Evolutionary conservation across 2,329 filamentous ascomycete genomes (phyloP).

Genomic region (Ascochyta rabiei): DNA sequence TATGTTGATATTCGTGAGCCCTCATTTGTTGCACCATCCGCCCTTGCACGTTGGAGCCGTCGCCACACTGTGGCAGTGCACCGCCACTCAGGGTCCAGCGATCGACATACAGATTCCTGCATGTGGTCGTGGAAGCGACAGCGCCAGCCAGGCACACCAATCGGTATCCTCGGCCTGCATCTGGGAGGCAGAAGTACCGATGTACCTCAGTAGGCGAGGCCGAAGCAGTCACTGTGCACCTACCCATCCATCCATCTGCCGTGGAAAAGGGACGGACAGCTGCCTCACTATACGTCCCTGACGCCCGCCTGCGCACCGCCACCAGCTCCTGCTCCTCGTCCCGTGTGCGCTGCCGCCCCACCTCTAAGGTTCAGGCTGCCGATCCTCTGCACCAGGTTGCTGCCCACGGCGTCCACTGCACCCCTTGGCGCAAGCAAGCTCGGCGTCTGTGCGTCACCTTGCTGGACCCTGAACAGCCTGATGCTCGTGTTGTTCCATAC

Average conservation of each 20-base stretch:
- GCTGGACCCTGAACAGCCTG: slow-evolving; percentile 87
- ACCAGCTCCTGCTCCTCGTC: slow-evolving; percentile 27
- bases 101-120: slow-evolving; percentile 21
- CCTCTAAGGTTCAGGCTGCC: slow-evolving; percentile 75
- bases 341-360: slow-evolving; percentile 27
- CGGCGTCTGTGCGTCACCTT: slow-evolving; percentile 78
- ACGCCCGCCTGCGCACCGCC: slow-evolving; percentile 32
- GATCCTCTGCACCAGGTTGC: slow-evolving; percentile 85
- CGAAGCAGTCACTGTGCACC: neutral
- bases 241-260: neutral
- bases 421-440: slow-evolving; percentile 84
- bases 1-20: neutral
- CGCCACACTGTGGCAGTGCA: slow-evolving; percentile 17
- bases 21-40: slow-evolving; percentile 5
- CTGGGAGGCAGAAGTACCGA: neutral
- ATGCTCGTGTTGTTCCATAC: slow-evolving; percentile 93
- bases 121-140: neutral
- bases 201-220: slow-evolving; percentile 7
- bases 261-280: neutral
- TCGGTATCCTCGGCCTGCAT: slow-evolving; percentile 12
- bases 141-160: slow-evolving; percentile 34
- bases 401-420: slow-evolving; percentile 91
- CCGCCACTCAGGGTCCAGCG: slow-evolving; percentile 20
- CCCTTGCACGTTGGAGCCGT: neutral
- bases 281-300: slow-evolving; percentile 41